A percentile compares a stretch with the other conserved stretches of the same genome.
Conservation (phyloP, 1,284 basidiomycete species). For the Laetiporus sulphureus region DNA sequence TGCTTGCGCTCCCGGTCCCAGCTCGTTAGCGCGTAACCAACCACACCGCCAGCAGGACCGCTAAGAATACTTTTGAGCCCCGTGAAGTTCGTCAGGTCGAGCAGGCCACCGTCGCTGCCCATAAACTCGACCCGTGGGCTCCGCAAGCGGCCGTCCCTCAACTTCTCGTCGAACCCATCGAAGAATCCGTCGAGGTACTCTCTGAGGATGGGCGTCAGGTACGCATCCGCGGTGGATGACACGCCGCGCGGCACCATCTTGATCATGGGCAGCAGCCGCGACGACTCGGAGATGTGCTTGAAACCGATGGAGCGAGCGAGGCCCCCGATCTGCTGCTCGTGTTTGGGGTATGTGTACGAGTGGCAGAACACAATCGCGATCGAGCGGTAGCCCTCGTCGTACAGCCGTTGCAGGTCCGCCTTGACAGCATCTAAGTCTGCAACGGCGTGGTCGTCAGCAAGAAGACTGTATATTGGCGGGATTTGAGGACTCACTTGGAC, state of each 20-base stretch:
- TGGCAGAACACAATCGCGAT: conserved; percentile 86
- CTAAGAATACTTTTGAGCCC: conserved; percentile 86
- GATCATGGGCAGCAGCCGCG: conserved; percentile 89
- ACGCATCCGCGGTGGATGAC: conserved; percentile 93
- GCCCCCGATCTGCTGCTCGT: conserved; percentile 69
- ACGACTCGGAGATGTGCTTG: conserved; percentile 82
- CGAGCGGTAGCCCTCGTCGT: conserved; percentile 74
- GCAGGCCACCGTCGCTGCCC: conserved; percentile 84
- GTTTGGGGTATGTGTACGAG: conserved; percentile 86
- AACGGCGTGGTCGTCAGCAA: conserved; percentile 1
- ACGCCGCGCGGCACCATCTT: conserved; percentile 92
- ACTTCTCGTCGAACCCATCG: conserved; percentile 74
- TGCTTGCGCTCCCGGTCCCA: conserved; percentile 64
- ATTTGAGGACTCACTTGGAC: conserved; percentile 47
- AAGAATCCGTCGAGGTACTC: conserved; percentile 93
- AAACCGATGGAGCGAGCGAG: conserved; percentile 81
- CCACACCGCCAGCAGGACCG: conserved; percentile 86
- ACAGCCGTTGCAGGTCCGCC: conserved; percentile 60
- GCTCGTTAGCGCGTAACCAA: conserved; percentile 80
- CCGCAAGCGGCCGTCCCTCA: conserved; percentile 40
- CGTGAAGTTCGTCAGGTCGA: conserved; percentile 80
- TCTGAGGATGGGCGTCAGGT: conserved; percentile 86
- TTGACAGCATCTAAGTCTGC: conserved; percentile 47
- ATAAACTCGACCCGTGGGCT: conserved; percentile 77
- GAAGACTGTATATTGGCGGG: not conserved